A percentile compares a stretch with the other conserved stretches of the same genome.
phyloP scores from a whole-genome alignment of 768 basidiomycete species.

The Boletellus sp. region DNA sequence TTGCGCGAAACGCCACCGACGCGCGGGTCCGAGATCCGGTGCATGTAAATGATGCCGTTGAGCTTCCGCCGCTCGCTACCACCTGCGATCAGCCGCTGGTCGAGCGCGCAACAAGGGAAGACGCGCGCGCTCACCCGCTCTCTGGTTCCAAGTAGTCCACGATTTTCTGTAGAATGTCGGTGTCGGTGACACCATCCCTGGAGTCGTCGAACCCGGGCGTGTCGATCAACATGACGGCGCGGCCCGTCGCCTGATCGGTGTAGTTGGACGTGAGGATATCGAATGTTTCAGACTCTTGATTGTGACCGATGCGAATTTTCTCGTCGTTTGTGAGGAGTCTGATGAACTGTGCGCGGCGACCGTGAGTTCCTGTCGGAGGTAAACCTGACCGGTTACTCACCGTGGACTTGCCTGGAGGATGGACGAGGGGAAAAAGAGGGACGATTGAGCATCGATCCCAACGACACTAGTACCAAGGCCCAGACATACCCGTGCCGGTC shows the following conservation, averaged over 20 bases:
- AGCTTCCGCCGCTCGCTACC: conserved; percentile 19
- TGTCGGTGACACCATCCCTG: conserved; percentile 12
- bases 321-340: conserved; percentile 3
- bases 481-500: conserved; percentile 7
- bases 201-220: conserved; percentile 14
- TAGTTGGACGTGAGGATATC: conserved; percentile 1
- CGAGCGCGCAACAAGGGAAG: neutral
- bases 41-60: conserved; percentile 45
- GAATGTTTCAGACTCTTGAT: conserved; percentile 7
- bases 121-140: neutral
- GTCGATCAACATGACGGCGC: conserved; percentile 16
- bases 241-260: neutral
- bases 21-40: conserved; percentile 43
- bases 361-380: neutral
- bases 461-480: neutral
- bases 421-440: too few species aligned
- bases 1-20: conserved; percentile 40
- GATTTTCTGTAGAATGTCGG: conserved; percentile 21
- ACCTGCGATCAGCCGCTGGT: neutral
- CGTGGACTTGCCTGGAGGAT: conserved; percentile 5
- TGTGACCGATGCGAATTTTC: conserved; percentile 7
- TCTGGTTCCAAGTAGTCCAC: neutral
- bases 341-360: conserved; percentile 1
- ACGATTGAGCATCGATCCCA: neutral
- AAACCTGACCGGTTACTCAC: neutral